Base-by-base conservation (phyloP, 345 rosid species). In the Melaleuca quinquenervia region DNA sequence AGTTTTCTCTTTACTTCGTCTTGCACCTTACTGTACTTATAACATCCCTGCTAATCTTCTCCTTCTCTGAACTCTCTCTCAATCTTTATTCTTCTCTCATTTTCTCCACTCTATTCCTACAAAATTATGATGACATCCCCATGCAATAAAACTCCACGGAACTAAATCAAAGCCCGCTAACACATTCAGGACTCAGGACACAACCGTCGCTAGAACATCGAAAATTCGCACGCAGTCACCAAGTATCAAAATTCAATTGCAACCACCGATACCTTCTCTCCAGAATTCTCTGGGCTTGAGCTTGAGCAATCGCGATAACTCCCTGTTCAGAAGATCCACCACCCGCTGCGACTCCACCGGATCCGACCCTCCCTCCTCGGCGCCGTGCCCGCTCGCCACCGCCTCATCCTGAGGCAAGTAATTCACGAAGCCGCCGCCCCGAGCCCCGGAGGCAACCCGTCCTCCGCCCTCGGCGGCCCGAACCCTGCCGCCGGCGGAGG, bases 341-440 rank as follows among this genome's bases (percentile, higher is more conserved):
- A 96, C 98, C 84, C 96, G 88, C 92, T 97, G 98, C 44, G 99
- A 97, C 91, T 96, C 99, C 80, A 94, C 90, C 2, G 98, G 93
- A 92, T 97, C 99, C 88, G 94, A 85, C 50, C 98, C 98, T 52
- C 99, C 99, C 70, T 93, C 93, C 11, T 93, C 95, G 20, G 98
- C 90, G 26, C 93, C 93, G 1, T 95, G 90, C 11, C 99, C 99
- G 0, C 94, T 91, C 1, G 98, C 99, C 82, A 97, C 94, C 5
- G 98, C 98, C 90, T 97, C 99, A 48, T 97, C 99, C 86, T 96
- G 99, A 18, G 96, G 99, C 89, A 97, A 92, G 94, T 96, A 97
- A 87, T 89, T 92, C 2, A 97, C 94, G 88, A 97, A 97, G 83
- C 86, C 91, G 6, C 96, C 96, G 70, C 82, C 82, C 70, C 82